Base-by-base conservation (phyloP, 192 early-diverging fungal species). In the Pilobolus umbonatus region DNA sequence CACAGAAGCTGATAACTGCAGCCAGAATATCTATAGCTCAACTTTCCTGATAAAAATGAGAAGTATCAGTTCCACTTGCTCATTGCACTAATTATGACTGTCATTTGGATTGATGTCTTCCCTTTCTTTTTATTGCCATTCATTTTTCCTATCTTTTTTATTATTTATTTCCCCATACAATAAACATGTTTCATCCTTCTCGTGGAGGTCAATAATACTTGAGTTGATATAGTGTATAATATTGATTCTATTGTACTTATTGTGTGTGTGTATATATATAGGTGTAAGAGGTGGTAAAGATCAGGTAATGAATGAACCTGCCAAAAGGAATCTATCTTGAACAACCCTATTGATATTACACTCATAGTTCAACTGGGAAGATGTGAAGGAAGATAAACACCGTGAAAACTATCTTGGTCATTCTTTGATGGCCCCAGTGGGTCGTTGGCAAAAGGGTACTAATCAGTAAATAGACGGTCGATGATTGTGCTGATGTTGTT, bases 401-500 rank as follows among this genome's bases (percentile, higher is more conserved):
- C 73, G 90, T 29, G 90, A 92, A 75, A 88, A 91, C 68, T 92
- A 92, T 64, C 77, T 92, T 17, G 90, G 90, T 6, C 86, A 92
- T 72, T 90, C 88, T 4, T 39, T 92, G 15, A 77, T 79, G 46
- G 90, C 90, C 8, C 87, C 90, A 4, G 85, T 89, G 0, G 90
- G 90, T 2, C 76, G 88, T 15, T 92, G 87, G 88, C 84, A 85
- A 68, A 77, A 83, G 55, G 77, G 78, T 69, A 74, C 61, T 49
- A 48, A 32, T 40, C 24, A 15, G 26, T 25, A 44, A 47, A 22
- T 28, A 2, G 11, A 22, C 2, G 40, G 11, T 32, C 25, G 38
- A 25, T 29, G 24, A 38, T 32, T 38, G 45, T 21, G 40, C 19
- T 45, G 46, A 32, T 32, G 53, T 11, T 60, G 15, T 38, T 64